phyloP scores from a whole-genome alignment of 1,284 basidiomycete genomes.

The Malassezia dermatis region DNA sequence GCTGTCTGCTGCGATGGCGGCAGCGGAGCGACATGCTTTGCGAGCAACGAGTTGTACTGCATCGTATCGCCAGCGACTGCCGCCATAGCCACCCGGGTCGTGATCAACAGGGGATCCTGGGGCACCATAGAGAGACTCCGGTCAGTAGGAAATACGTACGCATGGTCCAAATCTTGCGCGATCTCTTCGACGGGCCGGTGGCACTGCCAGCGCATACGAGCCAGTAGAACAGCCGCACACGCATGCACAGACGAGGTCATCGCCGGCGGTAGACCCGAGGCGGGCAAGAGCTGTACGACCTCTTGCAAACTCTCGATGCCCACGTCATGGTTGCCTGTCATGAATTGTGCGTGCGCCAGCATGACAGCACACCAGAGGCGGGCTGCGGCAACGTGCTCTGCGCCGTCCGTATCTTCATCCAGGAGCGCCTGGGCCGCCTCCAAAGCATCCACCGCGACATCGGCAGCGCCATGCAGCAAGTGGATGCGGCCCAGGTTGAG shows the following conservation, averaged over 20 bases:
- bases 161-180: conserved; percentile 60
- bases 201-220: conserved; percentile 63
- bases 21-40: conserved; percentile 1
- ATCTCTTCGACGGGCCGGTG: conserved; percentile 69
- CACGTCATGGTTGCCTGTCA: conserved; percentile 5
- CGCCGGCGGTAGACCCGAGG: not conserved
- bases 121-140: conserved; percentile 5
- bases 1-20: not conserved
- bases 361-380: conserved; percentile 17
- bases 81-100: conserved; percentile 10
- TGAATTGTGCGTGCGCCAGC: conserved; percentile 16
- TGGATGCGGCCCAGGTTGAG: conserved; percentile 69
- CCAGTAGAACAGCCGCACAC: conserved; percentile 65
- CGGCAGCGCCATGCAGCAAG: conserved; percentile 57
- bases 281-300: conserved; percentile 4
- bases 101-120: conserved; percentile 9
- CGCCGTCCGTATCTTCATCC: conserved; percentile 49
- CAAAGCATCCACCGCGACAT: conserved; percentile 60
- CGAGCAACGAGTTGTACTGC: conserved; percentile 11
- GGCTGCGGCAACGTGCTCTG: conserved; percentile 48
- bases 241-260: conserved; percentile 55
- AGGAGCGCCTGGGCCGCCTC: conserved; percentile 66
- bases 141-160: not conserved
- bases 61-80: conserved; percentile 3
- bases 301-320: conserved; percentile 11